Percentiles rank a stretch among this genome's conserved stretches.
Conservation (phyloP, 352 stramenopile species). For the Pythium coloratum region DNA sequence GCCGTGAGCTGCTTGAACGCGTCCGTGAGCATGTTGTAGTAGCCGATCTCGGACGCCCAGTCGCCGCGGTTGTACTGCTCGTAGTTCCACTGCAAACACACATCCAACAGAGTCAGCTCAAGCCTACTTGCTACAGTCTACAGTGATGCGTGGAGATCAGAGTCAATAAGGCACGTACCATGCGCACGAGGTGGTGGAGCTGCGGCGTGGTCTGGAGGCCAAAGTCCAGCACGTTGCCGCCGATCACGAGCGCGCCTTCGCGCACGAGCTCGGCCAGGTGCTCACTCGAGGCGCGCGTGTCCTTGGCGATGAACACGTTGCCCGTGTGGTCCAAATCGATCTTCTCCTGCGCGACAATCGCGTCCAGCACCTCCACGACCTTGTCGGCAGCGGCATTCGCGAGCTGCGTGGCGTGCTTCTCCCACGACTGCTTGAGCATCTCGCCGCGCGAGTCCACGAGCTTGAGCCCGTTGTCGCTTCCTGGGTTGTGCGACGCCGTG, state of each 20-base stretch:
- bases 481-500: conserved; percentile 93
- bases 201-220: conserved; percentile 96
- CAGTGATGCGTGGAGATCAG: too few species aligned
- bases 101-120: background rate
- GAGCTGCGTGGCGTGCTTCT: conserved; percentile 83
- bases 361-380: conserved; percentile 80
- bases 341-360: conserved; percentile 69
- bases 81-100: conserved; percentile 69
- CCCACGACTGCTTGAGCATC: conserved; percentile 92
- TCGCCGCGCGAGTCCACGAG: conserved; percentile 92
- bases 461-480: conserved; percentile 94
- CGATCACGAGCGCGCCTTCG: conserved; percentile 86
- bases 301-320: conserved; percentile 89
- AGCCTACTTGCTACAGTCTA: too few species aligned
- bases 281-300: conserved; percentile 91
- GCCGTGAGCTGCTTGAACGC: conserved; percentile 92
- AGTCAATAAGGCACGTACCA: conserved; percentile 41
- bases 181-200: conserved; percentile 96
- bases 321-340: conserved; percentile 81
- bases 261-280: conserved; percentile 87
- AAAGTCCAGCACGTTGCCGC: conserved; percentile 92
- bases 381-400: conserved; percentile 82
- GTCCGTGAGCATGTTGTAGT: conserved; percentile 94
- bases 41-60: conserved; percentile 91
- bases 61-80: conserved; percentile 88